A percentile compares a stretch with the other conserved stretches of the same genome.
Conservation (phyloP, 768 basidiomycete genomes). For the Floccularia luteovirens region DNA sequence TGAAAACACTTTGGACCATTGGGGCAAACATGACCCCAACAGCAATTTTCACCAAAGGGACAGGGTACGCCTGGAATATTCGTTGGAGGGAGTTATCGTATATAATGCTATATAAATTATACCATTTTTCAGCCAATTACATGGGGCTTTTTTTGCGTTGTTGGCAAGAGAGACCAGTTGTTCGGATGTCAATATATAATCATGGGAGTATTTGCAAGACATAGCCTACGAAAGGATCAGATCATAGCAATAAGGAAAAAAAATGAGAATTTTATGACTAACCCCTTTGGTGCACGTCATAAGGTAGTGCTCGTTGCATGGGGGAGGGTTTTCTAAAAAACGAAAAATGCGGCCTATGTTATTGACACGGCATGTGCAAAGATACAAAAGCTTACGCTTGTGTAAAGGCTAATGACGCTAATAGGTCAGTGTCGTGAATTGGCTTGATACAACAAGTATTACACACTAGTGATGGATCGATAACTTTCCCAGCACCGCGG, state of each 20-base stretch:
- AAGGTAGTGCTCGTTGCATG: conserved; percentile 80
- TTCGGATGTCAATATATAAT: conserved; percentile 64
- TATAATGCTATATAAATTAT: conserved; percentile 6
- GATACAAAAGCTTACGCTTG: conserved; percentile 46
- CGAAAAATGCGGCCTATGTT: neutral
- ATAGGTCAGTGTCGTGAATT: neutral
- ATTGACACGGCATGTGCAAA: neutral
- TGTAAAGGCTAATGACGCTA: conserved; percentile 51
- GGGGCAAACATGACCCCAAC: conserved; percentile 82
- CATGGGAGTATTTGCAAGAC: conserved; percentile 80
- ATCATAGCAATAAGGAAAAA: conserved; percentile 2
- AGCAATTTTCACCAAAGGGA: conserved; percentile 69
- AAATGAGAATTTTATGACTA: conserved; percentile 11
- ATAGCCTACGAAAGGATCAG: conserved; percentile 28
- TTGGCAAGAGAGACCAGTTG: conserved; percentile 64
- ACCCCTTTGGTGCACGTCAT: conserved; percentile 81
- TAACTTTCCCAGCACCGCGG: conserved; percentile 31
- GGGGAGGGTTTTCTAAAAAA: conserved; percentile 65
- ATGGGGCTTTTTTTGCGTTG: conserved; percentile 82
- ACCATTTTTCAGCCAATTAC: conserved; percentile 81
- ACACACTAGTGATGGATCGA: conserved; percentile 62
- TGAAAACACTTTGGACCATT: conserved; percentile 70
- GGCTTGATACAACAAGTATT: conserved; percentile 3
- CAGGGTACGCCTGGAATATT: conserved; percentile 50
- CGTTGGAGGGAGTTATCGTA: neutral